Percentiles rank a stretch among this genome's conserved stretches.
These are phyloP conservation scores for Alisma plantagoaquatica DNA, from an alignment of 106 monocot species.

Conservation along the genomic window DNA sequence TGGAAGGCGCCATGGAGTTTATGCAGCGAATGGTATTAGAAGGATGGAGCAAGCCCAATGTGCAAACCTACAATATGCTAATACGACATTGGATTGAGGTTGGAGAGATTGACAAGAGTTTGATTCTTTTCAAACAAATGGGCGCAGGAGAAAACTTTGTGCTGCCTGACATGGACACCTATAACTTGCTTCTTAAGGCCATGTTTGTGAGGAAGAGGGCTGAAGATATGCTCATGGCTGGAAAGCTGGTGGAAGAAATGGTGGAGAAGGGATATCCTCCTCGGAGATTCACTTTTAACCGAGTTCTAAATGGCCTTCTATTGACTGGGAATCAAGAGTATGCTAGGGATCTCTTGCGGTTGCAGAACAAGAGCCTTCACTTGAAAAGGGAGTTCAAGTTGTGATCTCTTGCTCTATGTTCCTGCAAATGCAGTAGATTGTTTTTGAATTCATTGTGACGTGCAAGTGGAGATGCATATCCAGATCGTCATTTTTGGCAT, in stretches of 20 bases:
- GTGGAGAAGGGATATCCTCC: slow-evolving; percentile 62
- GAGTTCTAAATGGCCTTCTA: slow-evolving; percentile 69
- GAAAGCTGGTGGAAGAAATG: slow-evolving; percentile 77
- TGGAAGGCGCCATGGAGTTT: slow-evolving; percentile 41
- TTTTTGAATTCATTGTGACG: no score
- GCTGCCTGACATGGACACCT: slow-evolving; percentile 72
- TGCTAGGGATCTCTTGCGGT: slow-evolving; percentile 58
- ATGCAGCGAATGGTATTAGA: slow-evolving; percentile 41
- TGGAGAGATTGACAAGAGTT: slow-evolving; percentile 55
- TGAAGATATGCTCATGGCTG: slow-evolving; percentile 67
- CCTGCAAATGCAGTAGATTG: no score
- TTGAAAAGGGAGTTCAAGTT: slow-evolving; percentile 38
- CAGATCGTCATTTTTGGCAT: no score
- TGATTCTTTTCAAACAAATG: slow-evolving; percentile 58
- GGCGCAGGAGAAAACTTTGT: slow-evolving; percentile 30
- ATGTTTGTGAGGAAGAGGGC: slow-evolving; percentile 70
- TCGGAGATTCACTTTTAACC: slow-evolving; percentile 64
- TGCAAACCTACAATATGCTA: slow-evolving; percentile 68
- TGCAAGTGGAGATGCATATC: no score
- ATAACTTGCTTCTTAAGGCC: slow-evolving; percentile 59
- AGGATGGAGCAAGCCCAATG: slow-evolving; percentile 37
- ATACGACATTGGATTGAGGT: slow-evolving; percentile 47
- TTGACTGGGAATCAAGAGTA: slow-evolving; percentile 70
- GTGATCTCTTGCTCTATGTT: slow-evolving; percentile 29
- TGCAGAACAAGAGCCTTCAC: slow-evolving; percentile 43